phyloP scores from a whole-genome alignment of 164 flowering plant genomes.

The Chloranthus sessilifolius region DNA sequence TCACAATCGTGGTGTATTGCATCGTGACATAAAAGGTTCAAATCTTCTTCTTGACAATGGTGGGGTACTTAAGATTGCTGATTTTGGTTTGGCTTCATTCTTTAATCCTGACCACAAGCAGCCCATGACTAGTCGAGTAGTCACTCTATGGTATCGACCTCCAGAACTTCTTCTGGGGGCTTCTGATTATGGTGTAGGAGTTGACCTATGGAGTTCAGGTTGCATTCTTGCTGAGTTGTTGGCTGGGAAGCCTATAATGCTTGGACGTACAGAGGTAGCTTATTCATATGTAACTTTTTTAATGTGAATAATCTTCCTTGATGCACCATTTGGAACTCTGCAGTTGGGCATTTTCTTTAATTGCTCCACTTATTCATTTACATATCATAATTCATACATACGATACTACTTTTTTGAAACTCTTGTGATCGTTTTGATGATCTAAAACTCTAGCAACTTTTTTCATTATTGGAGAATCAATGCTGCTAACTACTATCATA shows the following conservation, averaged over 20 bases:
- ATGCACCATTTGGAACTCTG: too few species aligned
- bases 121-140: conserved; percentile 71
- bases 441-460: too few species aligned
- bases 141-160: conserved; percentile 44
- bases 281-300: not conserved
- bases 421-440: too few species aligned
- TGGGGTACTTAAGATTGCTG: conserved; percentile 79
- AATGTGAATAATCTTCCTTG: too few species aligned
- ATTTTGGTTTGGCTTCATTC: conserved; percentile 44
- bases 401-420: too few species aligned
- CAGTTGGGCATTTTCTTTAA: too few species aligned
- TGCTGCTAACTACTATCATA: too few species aligned
- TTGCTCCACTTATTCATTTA: too few species aligned
- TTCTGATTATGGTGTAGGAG: conserved; percentile 78
- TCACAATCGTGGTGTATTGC: conserved; percentile 36
- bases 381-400: too few species aligned
- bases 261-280: conserved; percentile 84
- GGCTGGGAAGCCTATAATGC: conserved; percentile 90
- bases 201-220: conserved; percentile 93
- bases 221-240: conserved; percentile 82
- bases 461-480: too few species aligned
- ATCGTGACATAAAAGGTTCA: conserved; percentile 90
- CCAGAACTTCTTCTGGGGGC: conserved; percentile 82
- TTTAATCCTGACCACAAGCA: conserved; percentile 53
- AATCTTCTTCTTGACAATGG: conserved; percentile 78